Evolutionary conservation across 2,329 filamentous ascomycete genomes (phyloP), one percentile per base, ranked within the genome.

Genomic region (Leptographium radiaticola): DNA sequence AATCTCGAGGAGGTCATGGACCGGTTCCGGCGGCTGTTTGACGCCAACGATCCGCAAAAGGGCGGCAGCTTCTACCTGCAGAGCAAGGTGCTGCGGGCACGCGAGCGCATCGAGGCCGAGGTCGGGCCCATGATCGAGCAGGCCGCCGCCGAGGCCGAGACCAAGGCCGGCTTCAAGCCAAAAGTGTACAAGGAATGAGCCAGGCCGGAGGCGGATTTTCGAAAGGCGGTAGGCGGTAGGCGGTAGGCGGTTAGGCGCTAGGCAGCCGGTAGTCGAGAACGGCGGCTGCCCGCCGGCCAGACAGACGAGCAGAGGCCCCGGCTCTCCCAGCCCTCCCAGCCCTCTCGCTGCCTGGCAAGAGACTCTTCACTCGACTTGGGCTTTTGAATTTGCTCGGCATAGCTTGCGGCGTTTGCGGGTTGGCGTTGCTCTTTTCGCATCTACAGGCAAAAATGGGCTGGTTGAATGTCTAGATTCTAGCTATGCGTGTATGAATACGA

Each of bases 21-120:
- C 62, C 79, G 89, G 53, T 98, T 97, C 77, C 97, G 97, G 80
- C 83, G 85, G 59, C 74, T 98, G 49, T 98, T 96, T 67, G 93
- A 98, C 70, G 74, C 81, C 62, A 98, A 98, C 72, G 87, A 98
- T 60, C 91, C 93, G 12, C 78, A 94, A 70, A 95, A 95, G 66
- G 93, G 93, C 39, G 93, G 93, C 52, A 96, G 89, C 64, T 98
- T 98, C 71, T 98, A 98, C 70, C 76, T 98, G 49, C 93, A 98
- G 72, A 97, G 91, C 76, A 98, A 98, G 73, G 82, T 98, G 53
- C 71, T 97, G 62, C 78, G 93, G 58, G 93, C 93, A 55, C 81
- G 91, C 63, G 91, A 98, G 72, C 77, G 93, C 59, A 86, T 98
- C 71, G 91, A 97, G 73, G 77, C 85, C 63, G 91, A 98, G 70